Evolutionary conservation across 2,329 filamentous ascomycete species (phyloP).

Genomic region (Paradendryphiella salina): DNA sequence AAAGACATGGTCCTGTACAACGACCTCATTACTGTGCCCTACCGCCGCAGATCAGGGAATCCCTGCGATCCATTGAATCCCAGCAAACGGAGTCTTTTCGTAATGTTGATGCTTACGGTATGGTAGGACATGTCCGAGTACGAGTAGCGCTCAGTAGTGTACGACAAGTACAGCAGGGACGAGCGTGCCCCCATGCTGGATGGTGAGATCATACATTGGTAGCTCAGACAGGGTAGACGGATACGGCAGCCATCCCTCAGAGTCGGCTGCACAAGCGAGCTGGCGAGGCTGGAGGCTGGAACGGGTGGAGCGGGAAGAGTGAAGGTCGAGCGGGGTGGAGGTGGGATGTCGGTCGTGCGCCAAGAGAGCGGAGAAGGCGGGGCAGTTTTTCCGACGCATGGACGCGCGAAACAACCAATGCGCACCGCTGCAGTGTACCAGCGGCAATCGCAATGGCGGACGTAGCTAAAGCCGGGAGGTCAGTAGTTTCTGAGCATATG

Average conservation of each 20-base stretch:
- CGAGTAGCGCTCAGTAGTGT: conserved; percentile 4
- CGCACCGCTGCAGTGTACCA: conserved; percentile 7
- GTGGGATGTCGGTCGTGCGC: background rate
- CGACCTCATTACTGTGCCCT: conserved; percentile 1
- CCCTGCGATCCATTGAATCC: background rate
- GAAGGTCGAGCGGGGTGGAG: conserved; percentile 2
- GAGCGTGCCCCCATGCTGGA: background rate
- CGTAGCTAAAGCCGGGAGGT: conserved; percentile 32
- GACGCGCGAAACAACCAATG: conserved; percentile 27
- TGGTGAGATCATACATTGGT: conserved; percentile 12
- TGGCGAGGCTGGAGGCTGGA: background rate
- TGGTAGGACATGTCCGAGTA: background rate
- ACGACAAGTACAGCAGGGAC: background rate
- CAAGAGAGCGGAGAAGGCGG: conserved; percentile 18
- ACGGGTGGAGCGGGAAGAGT: background rate
- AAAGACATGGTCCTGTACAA: conserved; percentile 3
- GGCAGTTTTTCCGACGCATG: conserved; percentile 25
- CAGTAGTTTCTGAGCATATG: background rate
- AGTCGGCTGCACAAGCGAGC: background rate
- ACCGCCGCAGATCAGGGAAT: background rate
- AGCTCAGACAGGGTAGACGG: background rate
- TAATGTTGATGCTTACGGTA: conserved; percentile 8
- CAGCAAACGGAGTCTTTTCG: conserved; percentile 1
- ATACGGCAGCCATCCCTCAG: background rate
- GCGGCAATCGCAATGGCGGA: conserved; percentile 33